Base-by-base conservation (phyloP, 1,139 yeast genomes). In the Suhomyces yuchorum region DNA sequence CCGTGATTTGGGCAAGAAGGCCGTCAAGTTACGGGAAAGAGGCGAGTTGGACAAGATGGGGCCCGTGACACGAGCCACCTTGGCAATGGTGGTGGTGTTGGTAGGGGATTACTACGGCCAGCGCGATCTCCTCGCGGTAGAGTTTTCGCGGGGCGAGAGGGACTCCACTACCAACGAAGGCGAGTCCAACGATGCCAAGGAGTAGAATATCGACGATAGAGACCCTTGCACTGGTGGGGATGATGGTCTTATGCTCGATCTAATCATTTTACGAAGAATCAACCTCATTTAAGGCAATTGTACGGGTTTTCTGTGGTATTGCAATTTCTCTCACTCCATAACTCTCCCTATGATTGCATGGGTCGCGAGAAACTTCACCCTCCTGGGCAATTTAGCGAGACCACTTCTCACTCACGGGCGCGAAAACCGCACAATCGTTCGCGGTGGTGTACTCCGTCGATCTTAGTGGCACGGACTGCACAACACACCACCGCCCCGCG, bases 1-100 rank as follows among this genome's bases (percentile, higher is more conserved):
- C 15, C 61, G 80, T 40, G 73, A 67, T 5, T 59, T 75, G 50
- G 79, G 72, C 2, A 64, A 67, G 51, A 75, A 73, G 52, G 80
- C 80, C 1, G 51, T 61, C 6, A 68, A 66, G 43, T 50, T 73
- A 11, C 51, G 58, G 20, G 45, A 42, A 2, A 53, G 61, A 39
- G 40, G 49, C 32, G 47, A 36, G 6, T 11, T 37, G 8, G 47
- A 50, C 8, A 44, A 50, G n/a, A 49, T 48, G 19, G 40, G 50
- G 7, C 40, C 43, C 7, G 52, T 56, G 2, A 54, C 65, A 1
- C 43, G 43, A 34, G 70, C 59, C 49, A 70, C 77, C 1, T 53
- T 68, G 23, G 69, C 66, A 37, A 62, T 69, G 66, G 60, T 74
- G 3, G 53, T 72, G 34, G 57, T 62, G 12, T 53, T 75, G 3